Percentiles rank a stretch among this genome's conserved stretches.
Evolutionary conservation across 805 yeast genomes (phyloP).

Genomic region (Maudiozyma bulderi): DNA sequence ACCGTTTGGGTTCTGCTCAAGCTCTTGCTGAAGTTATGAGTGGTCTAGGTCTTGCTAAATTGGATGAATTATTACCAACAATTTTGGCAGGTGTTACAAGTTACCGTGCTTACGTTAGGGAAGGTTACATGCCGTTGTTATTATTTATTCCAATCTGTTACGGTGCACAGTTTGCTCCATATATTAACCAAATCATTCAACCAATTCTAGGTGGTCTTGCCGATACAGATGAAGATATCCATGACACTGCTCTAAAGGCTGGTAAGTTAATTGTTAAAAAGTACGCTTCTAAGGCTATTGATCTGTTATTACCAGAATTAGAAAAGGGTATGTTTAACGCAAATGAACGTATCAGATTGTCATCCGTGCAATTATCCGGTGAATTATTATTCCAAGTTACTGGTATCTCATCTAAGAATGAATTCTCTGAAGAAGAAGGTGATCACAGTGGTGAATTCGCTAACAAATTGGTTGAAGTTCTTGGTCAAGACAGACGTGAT

Average conservation of each 20-base stretch:
- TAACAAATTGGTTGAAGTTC: conserved; percentile 58
- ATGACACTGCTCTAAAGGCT: conserved; percentile 84
- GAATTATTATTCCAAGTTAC: conserved; percentile 89
- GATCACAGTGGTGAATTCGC: conserved; percentile 44
- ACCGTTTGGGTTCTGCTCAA: conserved; percentile 93
- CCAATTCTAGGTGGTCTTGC: conserved; percentile 88
- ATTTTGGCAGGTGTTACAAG: conserved; percentile 64
- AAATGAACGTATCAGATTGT: conserved; percentile 77
- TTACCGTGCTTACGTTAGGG: conserved; percentile 64
- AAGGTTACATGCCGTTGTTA: conserved; percentile 85
- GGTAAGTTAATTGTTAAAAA: conserved; percentile 87
- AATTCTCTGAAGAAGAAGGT: conserved; percentile 40
- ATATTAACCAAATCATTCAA: conserved; percentile 76
- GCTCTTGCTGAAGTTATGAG: conserved; percentile 89
- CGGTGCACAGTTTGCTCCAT: conserved; percentile 85
- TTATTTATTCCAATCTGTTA: conserved; percentile 90
- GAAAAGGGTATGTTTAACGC: conserved; percentile 80
- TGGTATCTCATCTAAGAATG: conserved; percentile 75
- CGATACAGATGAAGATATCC: conserved; percentile 73
- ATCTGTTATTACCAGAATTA: conserved; percentile 83
- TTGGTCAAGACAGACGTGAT: conserved; percentile 85
- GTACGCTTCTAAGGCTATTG: conserved; percentile 88
- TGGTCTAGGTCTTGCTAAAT: conserved; percentile 79
- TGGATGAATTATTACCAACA: conserved; percentile 81
- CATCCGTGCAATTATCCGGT: conserved; percentile 92